Percentiles rank a stretch among this genome's conserved stretches.
phyloP scores from a whole-genome alignment of 768 basidiomycete species.

The Pisolithus marmoratus region DNA sequence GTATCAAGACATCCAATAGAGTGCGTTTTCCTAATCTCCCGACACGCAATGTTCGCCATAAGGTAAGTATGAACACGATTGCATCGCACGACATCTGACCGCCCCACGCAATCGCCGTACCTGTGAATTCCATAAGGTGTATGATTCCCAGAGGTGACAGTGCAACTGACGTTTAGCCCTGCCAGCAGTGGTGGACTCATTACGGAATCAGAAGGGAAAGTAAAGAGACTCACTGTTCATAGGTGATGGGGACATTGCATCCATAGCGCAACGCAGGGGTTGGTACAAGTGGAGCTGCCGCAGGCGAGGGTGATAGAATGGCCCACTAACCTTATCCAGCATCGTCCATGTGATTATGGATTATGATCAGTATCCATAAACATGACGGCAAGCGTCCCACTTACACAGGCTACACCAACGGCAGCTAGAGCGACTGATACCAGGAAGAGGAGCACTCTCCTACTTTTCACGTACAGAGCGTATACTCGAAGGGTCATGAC shows the following conservation, averaged over 20 bases:
- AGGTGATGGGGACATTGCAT: neutral
- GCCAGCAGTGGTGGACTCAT: no score
- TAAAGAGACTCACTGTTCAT: slow-evolving; percentile 4
- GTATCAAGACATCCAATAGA: neutral
- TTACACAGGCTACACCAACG: slow-evolving; percentile 4
- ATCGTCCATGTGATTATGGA: no score
- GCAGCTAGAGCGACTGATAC: neutral
- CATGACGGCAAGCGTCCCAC: neutral
- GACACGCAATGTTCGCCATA: slow-evolving; percentile 1
- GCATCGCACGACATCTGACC: slow-evolving; percentile 12
- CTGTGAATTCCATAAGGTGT: no score
- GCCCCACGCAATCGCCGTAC: neutral
- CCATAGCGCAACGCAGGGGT: neutral
- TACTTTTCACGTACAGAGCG: slow-evolving; percentile 10
- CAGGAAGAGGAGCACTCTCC: slow-evolving; percentile 3
- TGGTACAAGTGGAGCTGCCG: neutral
- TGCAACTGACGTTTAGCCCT: slow-evolving; percentile 9
- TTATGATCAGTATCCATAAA: neutral
- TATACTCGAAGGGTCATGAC: slow-evolving; percentile 19
- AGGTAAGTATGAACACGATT: slow-evolving; percentile 12
- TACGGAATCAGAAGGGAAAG: neutral
- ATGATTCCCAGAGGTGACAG: neutral
- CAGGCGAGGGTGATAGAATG: neutral
- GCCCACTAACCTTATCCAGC: slow-evolving; percentile 6
- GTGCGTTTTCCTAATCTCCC: neutral